phyloP scores from a whole-genome alignment of 169 alveolate genomes.

The Eimeria sp. region DNA sequence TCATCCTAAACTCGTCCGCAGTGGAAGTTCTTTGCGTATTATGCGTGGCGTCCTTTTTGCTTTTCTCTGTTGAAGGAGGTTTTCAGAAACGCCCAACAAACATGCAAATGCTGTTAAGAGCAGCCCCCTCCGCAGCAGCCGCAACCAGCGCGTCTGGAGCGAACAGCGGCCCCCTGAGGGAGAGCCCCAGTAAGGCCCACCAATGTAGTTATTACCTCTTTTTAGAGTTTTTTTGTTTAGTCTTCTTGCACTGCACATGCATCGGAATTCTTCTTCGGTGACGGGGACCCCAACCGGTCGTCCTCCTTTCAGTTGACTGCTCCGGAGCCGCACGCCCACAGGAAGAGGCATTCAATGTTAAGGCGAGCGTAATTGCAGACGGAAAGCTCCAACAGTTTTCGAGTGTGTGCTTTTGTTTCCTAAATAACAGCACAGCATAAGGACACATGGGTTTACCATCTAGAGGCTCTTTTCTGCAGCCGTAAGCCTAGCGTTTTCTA shows the following conservation, averaged over 20 bases:
- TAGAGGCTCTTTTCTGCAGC: background rate
- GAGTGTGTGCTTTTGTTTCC: background rate
- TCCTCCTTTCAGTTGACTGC: background rate
- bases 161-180: background rate
- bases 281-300: background rate
- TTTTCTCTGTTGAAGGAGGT: background rate
- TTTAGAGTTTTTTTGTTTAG: background rate
- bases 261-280: background rate
- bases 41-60: too few species aligned
- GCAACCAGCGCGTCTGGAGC: background rate
- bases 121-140: background rate
- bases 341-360: background rate
- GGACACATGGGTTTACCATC: background rate
- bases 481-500: background rate
- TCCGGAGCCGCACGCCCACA: background rate
- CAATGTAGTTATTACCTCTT: background rate
- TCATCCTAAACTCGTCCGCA: too few species aligned
- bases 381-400: background rate
- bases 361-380: background rate
- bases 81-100: background rate
- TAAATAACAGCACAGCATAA: background rate
- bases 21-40: too few species aligned
- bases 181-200: background rate
- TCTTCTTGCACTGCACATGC: background rate
- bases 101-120: background rate